Base-by-base conservation (phyloP, 2,329 filamentous ascomycete genomes). In the Orbilia blumenaviensis region DNA sequence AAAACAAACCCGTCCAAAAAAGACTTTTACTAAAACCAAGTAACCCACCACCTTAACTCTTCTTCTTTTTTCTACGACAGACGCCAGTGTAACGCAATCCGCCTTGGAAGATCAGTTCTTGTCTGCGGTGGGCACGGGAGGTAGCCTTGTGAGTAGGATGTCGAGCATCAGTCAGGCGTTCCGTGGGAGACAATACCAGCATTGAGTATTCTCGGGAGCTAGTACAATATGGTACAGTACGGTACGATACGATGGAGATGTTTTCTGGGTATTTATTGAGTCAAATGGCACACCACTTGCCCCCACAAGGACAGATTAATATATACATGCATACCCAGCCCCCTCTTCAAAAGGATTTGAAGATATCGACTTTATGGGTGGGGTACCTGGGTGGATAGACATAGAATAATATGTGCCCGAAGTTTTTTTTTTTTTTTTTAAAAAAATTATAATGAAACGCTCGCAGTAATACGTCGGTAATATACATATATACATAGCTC, bases 51-150 rank as follows among this genome's bases (percentile, higher is more conserved):
- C 54, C n/a, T 61, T 74, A 18, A 52, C 34, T 52, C 58, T 16
- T 79, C 60, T 42, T 52, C 58, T 16, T 79, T 68, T 68, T 25
- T 73, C 36, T 14, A 74, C 78, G 62, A 48, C 76, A 92, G 92
- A 94, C 85, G 89, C 91, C 16, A 92, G 91, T 16, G 89, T 94
- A 14, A 93, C 92, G 27, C 91, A 93, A 81, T 92, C 90, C 14
- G 92, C 92, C 2, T 84, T 94, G 66, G 92, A 94, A 81, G 92
- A 94, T 81, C 91, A 90, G 6, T 83, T 93, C 62, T 87, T 92
- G 18, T 93, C 89, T 81, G 89, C 90, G 78, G 90, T 92, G 85
- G 87, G 89, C 79, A 87, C 89, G 78, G 88, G 87, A 34, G 82
- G 83, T 29, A 85, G 85, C 4, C 86, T 87, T 76, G 86, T 85